Evolutionary conservation across 2,329 filamentous ascomycete genomes (phyloP), one percentile per base, ranked within the genome.

Genomic region (Ophiocordyceps camponoti-rufipedis): DNA sequence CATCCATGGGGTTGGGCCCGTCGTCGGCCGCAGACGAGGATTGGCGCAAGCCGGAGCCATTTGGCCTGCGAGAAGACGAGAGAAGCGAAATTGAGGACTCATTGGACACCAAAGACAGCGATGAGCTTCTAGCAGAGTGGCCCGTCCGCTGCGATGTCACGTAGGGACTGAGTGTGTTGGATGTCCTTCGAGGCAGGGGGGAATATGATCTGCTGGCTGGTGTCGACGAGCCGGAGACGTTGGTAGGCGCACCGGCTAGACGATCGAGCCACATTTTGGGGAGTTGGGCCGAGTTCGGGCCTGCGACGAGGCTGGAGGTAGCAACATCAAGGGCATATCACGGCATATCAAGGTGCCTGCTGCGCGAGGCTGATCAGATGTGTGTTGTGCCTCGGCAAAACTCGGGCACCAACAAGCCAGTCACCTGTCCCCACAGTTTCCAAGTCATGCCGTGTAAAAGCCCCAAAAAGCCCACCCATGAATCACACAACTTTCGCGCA

Each of bases 261-360:
- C 87, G 82, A 67, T 94, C 87, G 58, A 93, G 78, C 87, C 87
- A 94, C 85, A 94, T 94, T 40, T 5, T 14, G 49, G 47, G 47
- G 18, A 23, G 8, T n/a, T 31, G 5, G 28, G 10, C 8, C 29
- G 9, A 31, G 4, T 38, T 11, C 13, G 42, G 18, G 47, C 46
- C 48, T 41, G 33, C 19, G 29, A 28, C 45, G 16, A 43, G 16
- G 35, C 14, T n/a, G 14, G 16, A 9, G 35, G 23, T 23, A 11
- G 16, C 1, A 39, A n/a, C n/a, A 39, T n/a, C 6, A 38, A 6
- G 9, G 35, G 35, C n/a, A n/a, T n/a, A n/a, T n/a, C n/a, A n/a
- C 10, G 2, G 35, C 7, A 7, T 14, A 38, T 38, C 14, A 39
- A 4, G 35, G 18, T n/a, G 12, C 29, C 29, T 31, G 29, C 29